These are phyloP conservation scores for Monosporozyma aerobia DNA, from an alignment of 805 yeast genomes.

Conservation along the genomic window DNA sequence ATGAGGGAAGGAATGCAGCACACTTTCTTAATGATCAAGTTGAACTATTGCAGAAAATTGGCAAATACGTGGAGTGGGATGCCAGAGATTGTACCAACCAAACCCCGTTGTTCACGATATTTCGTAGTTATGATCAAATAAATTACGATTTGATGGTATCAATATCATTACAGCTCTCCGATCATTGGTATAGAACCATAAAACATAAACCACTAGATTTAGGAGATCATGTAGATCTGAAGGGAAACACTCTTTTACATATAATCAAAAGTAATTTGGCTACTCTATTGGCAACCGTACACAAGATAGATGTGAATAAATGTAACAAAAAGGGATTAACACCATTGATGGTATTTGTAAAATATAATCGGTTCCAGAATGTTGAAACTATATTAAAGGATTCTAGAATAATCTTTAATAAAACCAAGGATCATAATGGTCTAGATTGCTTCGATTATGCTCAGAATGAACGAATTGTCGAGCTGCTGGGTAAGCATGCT, in stretches of 20 bases:
- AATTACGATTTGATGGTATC: constrained; percentile 44
- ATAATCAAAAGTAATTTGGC: constrained; percentile 46
- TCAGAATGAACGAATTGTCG: constrained; percentile 25
- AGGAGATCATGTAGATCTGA: constrained; percentile 57
- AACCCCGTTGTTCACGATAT: constrained; percentile 72
- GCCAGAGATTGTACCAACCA: constrained; percentile 53
- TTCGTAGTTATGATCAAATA: constrained; percentile 73
- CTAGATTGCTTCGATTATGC: constrained; percentile 40
- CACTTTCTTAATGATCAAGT: constrained; percentile 61
- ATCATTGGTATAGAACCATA: constrained; percentile 32
- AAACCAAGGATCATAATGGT: constrained; percentile 18
- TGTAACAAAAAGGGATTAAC: constrained; percentile 50
- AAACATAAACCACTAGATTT: constrained; percentile 33
- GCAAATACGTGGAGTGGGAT: constrained; percentile 60
- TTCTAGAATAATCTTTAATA: constrained; percentile 36
- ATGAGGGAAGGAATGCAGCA: constrained; percentile 51
- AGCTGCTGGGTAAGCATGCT: constrained; percentile 11
- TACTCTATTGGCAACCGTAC: constrained; percentile 25
- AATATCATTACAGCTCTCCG: constrained; percentile 37
- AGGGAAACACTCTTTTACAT: constrained; percentile 73
- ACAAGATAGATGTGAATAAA: constrained; percentile 44
- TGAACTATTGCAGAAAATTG: constrained; percentile 43
- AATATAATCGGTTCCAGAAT: constrained; percentile 58
- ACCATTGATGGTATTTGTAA: constrained; percentile 63
- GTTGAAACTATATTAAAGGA: constrained; percentile 42